phyloP scores from a whole-genome alignment of 495 filamentous ascomycete species.

The Annulohypoxylon maeteangense region DNA sequence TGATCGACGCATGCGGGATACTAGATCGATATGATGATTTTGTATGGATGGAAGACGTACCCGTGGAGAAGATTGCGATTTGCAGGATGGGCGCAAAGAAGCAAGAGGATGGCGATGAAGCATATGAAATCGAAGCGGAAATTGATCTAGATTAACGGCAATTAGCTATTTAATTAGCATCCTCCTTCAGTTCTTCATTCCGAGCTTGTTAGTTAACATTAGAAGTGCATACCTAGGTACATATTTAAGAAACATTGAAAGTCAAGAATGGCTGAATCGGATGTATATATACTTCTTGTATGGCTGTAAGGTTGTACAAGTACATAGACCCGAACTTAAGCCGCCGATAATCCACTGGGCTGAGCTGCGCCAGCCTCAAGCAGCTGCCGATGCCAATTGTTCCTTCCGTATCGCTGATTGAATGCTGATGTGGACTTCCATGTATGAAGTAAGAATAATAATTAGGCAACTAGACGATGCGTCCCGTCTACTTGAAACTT shows the following conservation, averaged over 20 bases:
- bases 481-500: slow-evolving; percentile 18
- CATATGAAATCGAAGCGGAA: slow-evolving; percentile 64
- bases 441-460: slow-evolving; percentile 8
- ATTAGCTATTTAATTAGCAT: neutral
- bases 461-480: slow-evolving; percentile 17
- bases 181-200: neutral
- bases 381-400: slow-evolving; percentile 1
- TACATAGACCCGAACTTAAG: slow-evolving; percentile 38
- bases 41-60: slow-evolving; percentile 71
- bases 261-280: neutral
- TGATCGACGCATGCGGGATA: slow-evolving; percentile 64
- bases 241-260: neutral
- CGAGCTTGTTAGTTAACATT: neutral
- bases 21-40: slow-evolving; percentile 62
- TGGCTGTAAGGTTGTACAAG: neutral
- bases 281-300: slow-evolving; percentile 18
- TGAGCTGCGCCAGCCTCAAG: slow-evolving; percentile 28
- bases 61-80: slow-evolving; percentile 71
- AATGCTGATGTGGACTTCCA: slow-evolving; percentile 23
- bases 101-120: slow-evolving; percentile 57
- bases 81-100: slow-evolving; percentile 83
- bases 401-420: slow-evolving; percentile 20
- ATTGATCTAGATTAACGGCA: slow-evolving; percentile 47
- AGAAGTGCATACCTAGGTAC: neutral
- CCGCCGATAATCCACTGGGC: slow-evolving; percentile 23